Evolutionary conservation across 345 rosid species (phyloP), one percentile per base, ranked within the genome.

Genomic region (Salix exigua): DNA sequence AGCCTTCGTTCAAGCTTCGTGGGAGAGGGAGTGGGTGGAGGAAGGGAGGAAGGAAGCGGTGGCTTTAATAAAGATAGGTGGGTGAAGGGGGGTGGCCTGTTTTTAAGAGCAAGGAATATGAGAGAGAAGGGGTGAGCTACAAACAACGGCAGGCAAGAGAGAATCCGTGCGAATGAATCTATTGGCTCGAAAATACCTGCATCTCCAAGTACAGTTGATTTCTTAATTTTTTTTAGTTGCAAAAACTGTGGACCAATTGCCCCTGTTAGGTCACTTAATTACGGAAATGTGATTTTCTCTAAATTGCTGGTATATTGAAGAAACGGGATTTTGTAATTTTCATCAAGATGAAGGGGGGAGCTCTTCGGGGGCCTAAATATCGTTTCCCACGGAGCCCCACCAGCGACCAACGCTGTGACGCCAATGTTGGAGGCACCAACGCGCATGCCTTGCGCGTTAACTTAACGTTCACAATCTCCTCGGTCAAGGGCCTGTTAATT

Each of bases 401-500:
- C 48, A 35, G 69, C 46, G 35, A 55, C 78, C 73, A 17, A 28
- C 11, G 46, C 12, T 46, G 19, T 14, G 62, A 71, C 85, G 81
- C 82, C 79, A 58, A 73, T 48, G 21, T 31, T 5, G 6, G 7
- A 13, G 68, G 11, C 8, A 68, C 82, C 84, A 86, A 85, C 88
- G 86, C 85, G 58, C 74, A 40, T 74, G n/a, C 76, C 17, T 23
- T 79, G 88, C 85, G 88, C 87, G 88, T 85, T 75, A 63, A 19
- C 70, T 82, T 85, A 75, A 85, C 82, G 84, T 44, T 75, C 80
- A 72, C 80, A 72, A 73, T 70, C 64, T 4, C 66, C 79, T 0
- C 0, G 7, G 26, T 48, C 69, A 63, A 70, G 70, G 46, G 70
- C 63, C 23, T 19, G 25, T 18, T 26, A 6, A 6, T 23, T 0